Base-by-base conservation (phyloP, 2,329 filamentous ascomycete species). In the Ophiostoma sp. region DNA sequence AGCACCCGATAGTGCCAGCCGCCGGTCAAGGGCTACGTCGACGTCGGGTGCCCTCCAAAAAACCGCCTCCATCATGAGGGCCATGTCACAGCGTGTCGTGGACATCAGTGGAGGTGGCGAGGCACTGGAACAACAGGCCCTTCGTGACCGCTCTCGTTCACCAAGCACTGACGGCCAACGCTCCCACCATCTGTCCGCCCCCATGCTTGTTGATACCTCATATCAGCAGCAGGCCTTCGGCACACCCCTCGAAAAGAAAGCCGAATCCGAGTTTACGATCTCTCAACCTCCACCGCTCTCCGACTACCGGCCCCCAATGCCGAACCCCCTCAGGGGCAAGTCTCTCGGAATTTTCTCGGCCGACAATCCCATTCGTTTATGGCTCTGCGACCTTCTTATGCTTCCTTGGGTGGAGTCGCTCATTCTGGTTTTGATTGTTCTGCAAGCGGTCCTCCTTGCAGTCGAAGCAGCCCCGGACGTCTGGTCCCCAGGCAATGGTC, bases 11-110 rank as follows among this genome's bases (percentile, higher is more conserved):
- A 85, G 85, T 31, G 81, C 83, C 74, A 79, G 80, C 70, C 84
- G 86, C 70, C 84, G 87, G 61, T 92, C 91, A 59, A 85, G 91
- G 52, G 90, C 91, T 1, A 85, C 88, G 1, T 91, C 90, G 22
- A 86, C 88, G 9, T 87, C 89, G 12, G 88, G 88, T 33, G 91
- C 92, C 22, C 81, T 95, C 70, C 88, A 87, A 31, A 87, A 90
- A 77, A 92, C 92, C 75, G 89, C 92, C 61, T 93, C 92, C 9
- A 93, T 94, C 78, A 89, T 95, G 82, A 89, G 92, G 76, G 90
- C 90, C 75, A 97, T 99, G 90, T 98, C 97, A 42, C 95, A 98
- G 83, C 93, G 96, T 84, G 95, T 99, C 72, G 96, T 99, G 79
- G 98, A 98, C 79, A 89, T 99, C 78, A 97, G 94, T 82, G 97